Base-by-base conservation (phyloP, 352 stramenopile species). In the Pythium aphanidermatum region DNA sequence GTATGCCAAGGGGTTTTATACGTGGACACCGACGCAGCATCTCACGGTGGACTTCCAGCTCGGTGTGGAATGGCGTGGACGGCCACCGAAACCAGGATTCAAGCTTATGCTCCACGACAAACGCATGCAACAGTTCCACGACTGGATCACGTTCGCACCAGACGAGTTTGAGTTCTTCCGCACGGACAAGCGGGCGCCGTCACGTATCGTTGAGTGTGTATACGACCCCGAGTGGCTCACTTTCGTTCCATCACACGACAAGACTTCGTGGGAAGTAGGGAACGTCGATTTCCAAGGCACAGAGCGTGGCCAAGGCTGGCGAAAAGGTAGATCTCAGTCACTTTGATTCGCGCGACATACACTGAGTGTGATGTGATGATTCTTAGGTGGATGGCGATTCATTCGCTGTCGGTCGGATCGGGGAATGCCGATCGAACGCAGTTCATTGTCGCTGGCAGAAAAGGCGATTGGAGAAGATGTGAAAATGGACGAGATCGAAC, bases 51-150 rank as follows among this genome's bases (percentile, higher is more conserved):
- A 84, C 32, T 93, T 93, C 38, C 81, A 93, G 40, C 56, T 93
- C 13, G 70, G 76, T 17, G 78, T 93, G 9, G 81, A 93, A 48
- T 93, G 81, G 81, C 50, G 81, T 33, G 76, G 78, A 23, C 63
- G 80, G 3, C 79, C 79, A 4, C 79, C 76, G 2, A 90, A 86
- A 39, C 73, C 77, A 4, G 79, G 80, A 4, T 94, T 90, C 60
- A 94, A 94, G 56, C 58, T 94, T 24, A 66, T 91, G 44, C 63
- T 90, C 16, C 82, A 86, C 61, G 79, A 94, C 40, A 94, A 92
- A 39, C 71, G 80, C 32, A 90, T 81, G 39, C 78, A 82, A 29
- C 57, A 87, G 23, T 94, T 92, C 49, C 79, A 92, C 42, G 82
- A 94, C 59, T 94, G 82, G 82, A 79, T 94, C 59, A 91, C 79